Evolutionary conservation across 208 protist species (phyloP).

Genomic region (Strigomonas culicis): DNA sequence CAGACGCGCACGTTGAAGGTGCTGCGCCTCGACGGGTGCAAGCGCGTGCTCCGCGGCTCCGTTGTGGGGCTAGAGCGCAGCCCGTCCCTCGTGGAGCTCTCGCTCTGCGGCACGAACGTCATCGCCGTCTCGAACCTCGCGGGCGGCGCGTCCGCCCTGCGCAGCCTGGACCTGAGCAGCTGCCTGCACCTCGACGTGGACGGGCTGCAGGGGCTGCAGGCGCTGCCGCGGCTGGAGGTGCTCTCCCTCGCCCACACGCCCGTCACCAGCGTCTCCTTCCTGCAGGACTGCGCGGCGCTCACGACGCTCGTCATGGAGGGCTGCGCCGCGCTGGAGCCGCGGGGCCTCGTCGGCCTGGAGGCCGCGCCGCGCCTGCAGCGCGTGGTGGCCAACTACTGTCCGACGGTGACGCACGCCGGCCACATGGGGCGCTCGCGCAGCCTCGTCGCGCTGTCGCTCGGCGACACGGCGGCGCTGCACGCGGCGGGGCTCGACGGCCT

Average conservation of each 20-base stretch:
- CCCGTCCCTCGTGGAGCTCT: conserved; percentile 38
- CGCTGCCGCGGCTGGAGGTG: conserved; percentile 39
- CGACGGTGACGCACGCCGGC: conserved; percentile 20
- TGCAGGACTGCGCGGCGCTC: conserved; percentile 30
- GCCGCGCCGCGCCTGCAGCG: conserved; percentile 24
- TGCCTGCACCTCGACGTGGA: conserved; percentile 56
- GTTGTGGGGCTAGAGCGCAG: conserved; percentile 42
- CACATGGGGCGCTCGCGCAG: conserved; percentile 24
- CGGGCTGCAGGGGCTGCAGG: conserved; percentile 48
- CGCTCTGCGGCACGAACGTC: conserved; percentile 52
- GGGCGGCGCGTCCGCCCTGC: conserved; percentile 24
- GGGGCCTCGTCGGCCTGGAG: conserved; percentile 33
- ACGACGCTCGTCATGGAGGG: conserved; percentile 43
- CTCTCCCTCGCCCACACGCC: conserved; percentile 44
- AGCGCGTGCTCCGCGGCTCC: conserved; percentile 49
- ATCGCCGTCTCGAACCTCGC: conserved; percentile 45
- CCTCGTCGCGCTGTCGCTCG: conserved; percentile 37
- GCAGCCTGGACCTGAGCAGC: conserved; percentile 45
- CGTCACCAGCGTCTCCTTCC: conserved; percentile 40
- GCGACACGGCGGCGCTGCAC: conserved; percentile 22
- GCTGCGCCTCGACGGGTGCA: conserved; percentile 49
- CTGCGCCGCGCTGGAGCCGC: conserved; percentile 29
- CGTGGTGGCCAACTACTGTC: conserved; percentile 35
- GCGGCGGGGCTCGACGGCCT: conserved; percentile 28
- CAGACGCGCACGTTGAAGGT: conserved; percentile 22